Evolutionary conservation across 169 alveolate species (phyloP).

Genomic region (Plasmodium gonderi): DNA sequence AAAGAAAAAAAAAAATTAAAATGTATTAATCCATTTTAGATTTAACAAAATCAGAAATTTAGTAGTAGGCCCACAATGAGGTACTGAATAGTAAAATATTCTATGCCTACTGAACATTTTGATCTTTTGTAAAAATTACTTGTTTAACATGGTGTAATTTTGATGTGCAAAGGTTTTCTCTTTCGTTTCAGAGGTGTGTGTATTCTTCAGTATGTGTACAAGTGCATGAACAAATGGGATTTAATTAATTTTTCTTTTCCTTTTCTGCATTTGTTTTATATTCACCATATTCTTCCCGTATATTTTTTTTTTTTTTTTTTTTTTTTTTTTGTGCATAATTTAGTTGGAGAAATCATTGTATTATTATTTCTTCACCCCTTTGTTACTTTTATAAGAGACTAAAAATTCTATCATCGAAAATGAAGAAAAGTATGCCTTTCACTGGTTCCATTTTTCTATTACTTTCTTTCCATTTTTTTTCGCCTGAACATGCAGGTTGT

Average conservation of each 20-base stretch:
- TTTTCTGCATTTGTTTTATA: no score
- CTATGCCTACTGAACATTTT: no score
- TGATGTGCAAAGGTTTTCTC: no score
- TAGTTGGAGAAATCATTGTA: background rate
- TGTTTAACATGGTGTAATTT: no score
- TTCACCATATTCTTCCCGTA: background rate
- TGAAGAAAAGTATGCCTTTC: background rate
- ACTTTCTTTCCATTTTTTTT: background rate
- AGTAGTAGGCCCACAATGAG: background rate
- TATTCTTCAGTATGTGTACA: no score
- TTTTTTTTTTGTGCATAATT: background rate
- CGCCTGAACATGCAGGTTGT: background rate
- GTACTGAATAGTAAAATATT: no score
- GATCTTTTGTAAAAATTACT: background rate
- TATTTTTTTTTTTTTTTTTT: background rate
- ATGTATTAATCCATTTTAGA: background rate
- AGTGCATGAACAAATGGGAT: background rate
- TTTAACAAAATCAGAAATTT: background rate
- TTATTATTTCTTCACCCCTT: background rate
- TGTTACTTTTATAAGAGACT: background rate
- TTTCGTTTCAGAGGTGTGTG: no score
- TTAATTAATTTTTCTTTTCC: no score
- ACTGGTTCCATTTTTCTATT: background rate
- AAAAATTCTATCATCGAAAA: background rate
- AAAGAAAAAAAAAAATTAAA: background rate